phyloP scores from a whole-genome alignment of 2,329 filamentous ascomycete genomes.

The Knoxdaviesia capensis region DNA sequence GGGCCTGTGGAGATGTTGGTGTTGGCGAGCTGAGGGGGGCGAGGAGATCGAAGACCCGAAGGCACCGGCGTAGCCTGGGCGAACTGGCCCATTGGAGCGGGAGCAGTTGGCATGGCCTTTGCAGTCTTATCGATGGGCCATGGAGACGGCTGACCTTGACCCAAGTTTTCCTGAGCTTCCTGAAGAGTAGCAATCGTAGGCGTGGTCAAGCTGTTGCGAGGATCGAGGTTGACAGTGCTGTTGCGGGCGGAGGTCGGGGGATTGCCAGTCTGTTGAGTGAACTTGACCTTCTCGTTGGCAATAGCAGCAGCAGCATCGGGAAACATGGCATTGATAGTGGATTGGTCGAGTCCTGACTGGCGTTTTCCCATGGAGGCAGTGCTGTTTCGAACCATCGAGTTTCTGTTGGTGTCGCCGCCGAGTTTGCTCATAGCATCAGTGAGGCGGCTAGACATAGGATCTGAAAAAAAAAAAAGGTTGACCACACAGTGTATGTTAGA shows the following conservation, averaged over 20 bases:
- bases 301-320: conserved; percentile 97
- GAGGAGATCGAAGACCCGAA: conserved; percentile 58
- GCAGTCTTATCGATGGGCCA: conserved; percentile 41
- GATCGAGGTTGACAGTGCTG: conserved; percentile 32
- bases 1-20: conserved; percentile 59
- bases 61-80: conserved; percentile 61
- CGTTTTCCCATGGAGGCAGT: conserved; percentile 59
- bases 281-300: conserved; percentile 93
- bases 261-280: conserved; percentile 84
- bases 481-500: too few species aligned
- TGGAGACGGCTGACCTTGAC: conserved; percentile 53
- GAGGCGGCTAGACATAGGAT: conserved; percentile 90
- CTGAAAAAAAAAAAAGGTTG: conserved; percentile 23
- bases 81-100: conserved; percentile 86
- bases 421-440: conserved; percentile 95
- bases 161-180: conserved; percentile 37
- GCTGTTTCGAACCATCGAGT: conserved; percentile 64
- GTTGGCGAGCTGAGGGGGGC: conserved; percentile 40
- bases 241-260: conserved; percentile 83
- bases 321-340: conserved; percentile 97
- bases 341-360: conserved; percentile 82
- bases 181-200: conserved; percentile 15
- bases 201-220: not conserved
- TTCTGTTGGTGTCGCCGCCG: conserved; percentile 68
- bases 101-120: conserved; percentile 40